These are phyloP conservation scores for Gilbertella persicaria DNA, from an alignment of 371 early-diverging fungal species.

Conservation along the genomic window DNA sequence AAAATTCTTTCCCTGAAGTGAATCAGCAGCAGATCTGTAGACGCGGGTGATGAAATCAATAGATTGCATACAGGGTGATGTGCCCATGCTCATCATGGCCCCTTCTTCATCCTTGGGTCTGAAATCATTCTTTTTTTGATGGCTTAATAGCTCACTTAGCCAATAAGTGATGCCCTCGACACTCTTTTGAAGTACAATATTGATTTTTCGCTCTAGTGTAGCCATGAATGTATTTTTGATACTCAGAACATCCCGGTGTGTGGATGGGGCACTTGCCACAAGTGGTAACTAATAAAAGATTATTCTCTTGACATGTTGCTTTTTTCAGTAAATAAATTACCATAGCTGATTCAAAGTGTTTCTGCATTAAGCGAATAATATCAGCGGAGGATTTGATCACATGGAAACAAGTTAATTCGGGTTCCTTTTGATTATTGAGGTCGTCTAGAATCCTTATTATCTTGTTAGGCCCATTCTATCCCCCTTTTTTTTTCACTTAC, in stretches of 20 bases:
- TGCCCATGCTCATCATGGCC: constrained; percentile 72
- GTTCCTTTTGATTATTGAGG: constrained; percentile 63
- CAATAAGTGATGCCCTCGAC: constrained; percentile 62
- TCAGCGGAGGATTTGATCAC: constrained; percentile 71
- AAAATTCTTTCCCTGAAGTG: constrained; percentile 80
- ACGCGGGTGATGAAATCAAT: constrained; percentile 70
- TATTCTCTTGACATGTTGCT: not conserved
- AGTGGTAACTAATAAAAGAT: constrained; percentile 64
- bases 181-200: constrained; percentile 76
- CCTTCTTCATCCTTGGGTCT: constrained; percentile 84
- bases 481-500: constrained; percentile 48
- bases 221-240: constrained; percentile 88
- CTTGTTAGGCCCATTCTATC: too few species aligned
- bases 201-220: constrained; percentile 75
- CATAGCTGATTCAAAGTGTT: constrained; percentile 86
- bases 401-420: constrained; percentile 71
- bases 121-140: constrained; percentile 76
- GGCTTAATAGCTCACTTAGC: constrained; percentile 60
- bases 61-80: constrained; percentile 74
- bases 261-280: constrained; percentile 73
- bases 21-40: constrained; percentile 55
- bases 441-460: constrained; percentile 41
- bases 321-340: constrained; percentile 47
- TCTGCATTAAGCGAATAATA: constrained; percentile 82
- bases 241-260: constrained; percentile 81